Base-by-base conservation (phyloP, 1,284 basidiomycete genomes). In the Microbotryomycetes sp. region DNA sequence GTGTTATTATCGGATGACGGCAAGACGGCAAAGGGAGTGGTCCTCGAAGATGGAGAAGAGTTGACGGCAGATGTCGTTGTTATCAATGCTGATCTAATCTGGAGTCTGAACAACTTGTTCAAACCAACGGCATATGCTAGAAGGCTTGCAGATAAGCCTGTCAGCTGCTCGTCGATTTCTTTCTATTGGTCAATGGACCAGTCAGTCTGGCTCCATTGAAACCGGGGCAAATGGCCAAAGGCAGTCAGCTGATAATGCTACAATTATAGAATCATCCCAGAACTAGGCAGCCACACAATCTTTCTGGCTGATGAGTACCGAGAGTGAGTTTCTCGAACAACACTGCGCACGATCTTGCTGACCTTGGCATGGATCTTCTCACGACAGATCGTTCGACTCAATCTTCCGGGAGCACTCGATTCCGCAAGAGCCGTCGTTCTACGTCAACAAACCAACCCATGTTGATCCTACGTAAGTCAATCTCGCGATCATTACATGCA, bases 111-210 rank as follows among this genome's bases (percentile, higher is more conserved):
- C 55, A 76, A 79, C 60, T 73, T 82, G 28, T 76, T 81, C 7
- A 75, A 77, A 7, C 64, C 69, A 7, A 73, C 71, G 9, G 70
- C 63, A 52, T 76, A 77, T 57, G 68, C 72, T 19, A 67, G 68
- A 54, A 62, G 67, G n/a, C 61, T 74, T 3, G 64, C 63, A 29
- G 58, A 69, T 49, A 71, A 73, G 57, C 70, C 72, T n/a, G 71
- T 73, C 51, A 79, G 78, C 3, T 81, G 80, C 71, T 80, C 79
- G 4, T 77, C 76, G 5, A 80, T 82, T 60, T 79, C 77, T 23
- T 81, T 82, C 70, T 82, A 81, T 72, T 82, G 81, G 81, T 77
- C 77, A 0, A 77, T 81, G 70, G 75, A 75, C 48, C 63, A 59
- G 65, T 66, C 25, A 25, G 61, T 54, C 14, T 7, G 36, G 36